Percentiles rank a stretch among this genome's conserved stretches.
Evolutionary conservation across 192 early-diverging fungal genomes (phyloP).

Genomic region (Umbelopsis vinacea): DNA sequence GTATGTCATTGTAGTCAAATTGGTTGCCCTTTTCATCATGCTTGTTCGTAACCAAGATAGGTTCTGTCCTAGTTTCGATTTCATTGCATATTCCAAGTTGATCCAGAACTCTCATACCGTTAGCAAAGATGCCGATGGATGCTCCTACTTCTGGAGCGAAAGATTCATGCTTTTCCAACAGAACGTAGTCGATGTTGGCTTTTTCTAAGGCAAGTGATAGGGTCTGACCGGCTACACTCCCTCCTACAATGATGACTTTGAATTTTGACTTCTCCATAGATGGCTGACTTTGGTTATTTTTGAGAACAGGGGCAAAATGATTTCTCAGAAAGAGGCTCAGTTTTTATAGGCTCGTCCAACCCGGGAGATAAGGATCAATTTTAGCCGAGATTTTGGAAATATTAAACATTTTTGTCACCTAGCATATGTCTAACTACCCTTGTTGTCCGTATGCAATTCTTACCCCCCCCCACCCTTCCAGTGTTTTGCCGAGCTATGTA

Average conservation of each 20-base stretch:
- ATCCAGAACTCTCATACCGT: slow-evolving; percentile 41
- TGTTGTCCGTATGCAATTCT: no score
- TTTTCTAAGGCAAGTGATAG: slow-evolving; percentile 37
- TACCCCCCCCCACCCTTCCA: no score
- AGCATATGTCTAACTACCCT: no score
- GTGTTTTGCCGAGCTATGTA: no score
- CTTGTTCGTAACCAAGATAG: not conserved
- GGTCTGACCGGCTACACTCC: slow-evolving; percentile 44
- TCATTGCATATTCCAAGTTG: slow-evolving; percentile 28
- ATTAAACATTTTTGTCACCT: no score
- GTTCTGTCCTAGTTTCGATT: not conserved
- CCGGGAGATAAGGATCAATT: no score
- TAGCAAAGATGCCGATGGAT: slow-evolving; percentile 37
- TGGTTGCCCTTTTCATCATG: no score
- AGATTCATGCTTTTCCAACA: slow-evolving; percentile 30
- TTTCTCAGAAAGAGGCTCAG: not conserved
- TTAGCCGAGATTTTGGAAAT: no score
- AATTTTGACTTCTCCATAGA: slow-evolving; percentile 4
- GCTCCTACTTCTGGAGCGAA: slow-evolving; percentile 35
- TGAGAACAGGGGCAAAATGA: not conserved
- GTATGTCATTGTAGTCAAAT: no score
- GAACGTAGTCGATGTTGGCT: slow-evolving; percentile 41
- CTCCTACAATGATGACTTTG: slow-evolving; percentile 45
- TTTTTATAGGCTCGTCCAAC: no score
- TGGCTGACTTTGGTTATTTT: not conserved